phyloP scores from a whole-genome alignment of 805 yeast species.

The Ogataea thermomethanolica region DNA sequence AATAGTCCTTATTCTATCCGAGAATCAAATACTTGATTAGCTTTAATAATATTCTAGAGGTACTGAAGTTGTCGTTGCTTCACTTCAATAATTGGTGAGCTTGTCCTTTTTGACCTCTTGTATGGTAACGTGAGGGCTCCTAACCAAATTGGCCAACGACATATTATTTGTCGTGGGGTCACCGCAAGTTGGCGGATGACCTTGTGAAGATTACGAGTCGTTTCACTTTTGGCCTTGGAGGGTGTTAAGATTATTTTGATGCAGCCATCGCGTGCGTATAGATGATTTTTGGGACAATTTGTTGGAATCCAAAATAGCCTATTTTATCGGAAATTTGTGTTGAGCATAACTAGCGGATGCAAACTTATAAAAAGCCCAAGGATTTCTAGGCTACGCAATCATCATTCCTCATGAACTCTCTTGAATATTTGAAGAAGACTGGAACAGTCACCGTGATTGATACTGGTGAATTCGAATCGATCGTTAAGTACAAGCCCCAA shows the following conservation, averaged over 20 bases:
- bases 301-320: conserved; percentile 1
- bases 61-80: not conserved
- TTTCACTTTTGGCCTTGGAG: too few relatives aligned
- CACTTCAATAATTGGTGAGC: conserved; percentile 2
- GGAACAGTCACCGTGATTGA: conserved; percentile 98
- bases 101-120: conserved; percentile 4
- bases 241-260: too few relatives aligned
- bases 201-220: too few relatives aligned
- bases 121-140: not conserved
- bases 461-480: conserved; percentile 97
- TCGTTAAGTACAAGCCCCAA: conserved; percentile 96
- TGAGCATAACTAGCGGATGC: not conserved
- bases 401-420: conserved; percentile 44
- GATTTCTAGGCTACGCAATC: too few relatives aligned
- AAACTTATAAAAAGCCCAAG: not conserved
- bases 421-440: conserved; percentile 87
- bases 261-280: not conserved
- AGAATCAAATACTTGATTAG: not conserved
- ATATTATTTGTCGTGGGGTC: not conserved
- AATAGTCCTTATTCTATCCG: not conserved
- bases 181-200: not conserved
- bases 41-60: not conserved
- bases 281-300: not conserved
- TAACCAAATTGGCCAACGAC: not conserved
- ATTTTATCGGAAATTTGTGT: not conserved